Evolutionary conservation across 2,329 filamentous ascomycete species (phyloP), one percentile per base, ranked within the genome.

Genomic region (Neobulgaria alba): DNA sequence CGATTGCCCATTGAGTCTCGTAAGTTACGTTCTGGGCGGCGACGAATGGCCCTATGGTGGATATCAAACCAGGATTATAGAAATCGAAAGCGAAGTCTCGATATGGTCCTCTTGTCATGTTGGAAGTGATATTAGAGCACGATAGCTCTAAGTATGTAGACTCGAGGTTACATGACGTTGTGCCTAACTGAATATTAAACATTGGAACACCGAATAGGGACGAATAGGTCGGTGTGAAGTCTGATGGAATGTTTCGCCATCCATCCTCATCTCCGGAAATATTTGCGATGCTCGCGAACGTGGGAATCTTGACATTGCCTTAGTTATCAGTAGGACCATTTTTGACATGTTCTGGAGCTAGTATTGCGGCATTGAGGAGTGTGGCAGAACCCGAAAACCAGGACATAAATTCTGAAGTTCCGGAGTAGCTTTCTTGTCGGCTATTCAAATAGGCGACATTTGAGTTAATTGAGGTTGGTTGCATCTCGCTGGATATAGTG

Each of bases 201-300:
- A 46, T 39, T 3, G 51, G 45, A 12, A 54, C 47, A 3, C 51
- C 51, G 14, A 54, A 51, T 3, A 52, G 34, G 5, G 51, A 54
- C 3, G 48, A 44, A 21, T 50, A 51, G 2, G 15, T 38, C 2
- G 41, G 30, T 3, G 31, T 30, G 19, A 37, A 47, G 18, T 4
- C 15, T 33, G 29, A 12, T 3, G 47, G 44, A 5, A 50, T 32
- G 12, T 37, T 29, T 10, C 23, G 39, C 49, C 49, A 53, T 9
- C 51, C 51, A 23, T 51, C 43, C 5, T 32, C 34, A 26, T 49
- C 47, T 29, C 42, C 7, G 2, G 29, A 16, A 8, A 50, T 30
- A 15, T 46, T 43, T 4, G 38, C 33, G 14, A 54, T 38, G 15
- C 23, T 40, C 2, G 51, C 49, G 10, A 49, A 44, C 5, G 45